Conservation (phyloP, 345 rosid species). For the Arabidopsis suecica region DNA sequence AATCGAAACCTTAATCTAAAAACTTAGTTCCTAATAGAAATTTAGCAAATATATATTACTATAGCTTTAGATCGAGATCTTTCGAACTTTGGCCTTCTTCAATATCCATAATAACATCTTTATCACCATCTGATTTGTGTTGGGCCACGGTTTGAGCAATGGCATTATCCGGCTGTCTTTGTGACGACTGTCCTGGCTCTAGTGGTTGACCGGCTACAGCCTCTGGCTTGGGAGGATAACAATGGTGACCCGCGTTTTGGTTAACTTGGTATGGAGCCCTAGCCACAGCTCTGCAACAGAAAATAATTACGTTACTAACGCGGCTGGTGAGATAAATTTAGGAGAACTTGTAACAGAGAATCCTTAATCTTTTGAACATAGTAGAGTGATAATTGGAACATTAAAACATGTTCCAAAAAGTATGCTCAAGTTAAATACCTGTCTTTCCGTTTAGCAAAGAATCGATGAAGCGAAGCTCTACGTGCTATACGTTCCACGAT, state of each 20-base stretch:
- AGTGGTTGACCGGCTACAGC: constrained; percentile 18
- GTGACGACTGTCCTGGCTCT: constrained; percentile 44
- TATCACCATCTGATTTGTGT: constrained; percentile 21
- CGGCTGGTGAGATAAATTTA: not conserved
- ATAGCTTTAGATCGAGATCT: constrained; percentile 65
- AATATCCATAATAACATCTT: constrained; percentile 27
- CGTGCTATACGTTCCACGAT: constrained; percentile 51
- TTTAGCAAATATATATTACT: constrained; percentile 19
- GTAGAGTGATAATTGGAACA: constrained; percentile 2
- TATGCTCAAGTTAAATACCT: constrained; percentile 46
- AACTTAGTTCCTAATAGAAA: constrained; percentile 13
- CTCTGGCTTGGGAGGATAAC: constrained; percentile 42
- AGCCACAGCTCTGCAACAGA: constrained; percentile 53
- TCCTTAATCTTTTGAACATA: not conserved
- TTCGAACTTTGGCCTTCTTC: constrained; percentile 46
- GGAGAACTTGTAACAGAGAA: not conserved
- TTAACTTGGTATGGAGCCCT: constrained; percentile 71
- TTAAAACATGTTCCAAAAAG: not conserved
- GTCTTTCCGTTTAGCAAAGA: constrained; percentile 77
- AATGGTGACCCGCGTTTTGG: constrained; percentile 31
- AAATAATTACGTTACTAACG: not conserved
- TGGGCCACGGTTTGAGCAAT: constrained; percentile 18
- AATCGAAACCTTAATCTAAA: constrained; percentile 14
- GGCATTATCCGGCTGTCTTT: constrained; percentile 9
- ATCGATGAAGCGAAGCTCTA: constrained; percentile 72